Evolutionary conservation across 768 basidiomycete species (phyloP).

Genomic region (Lactarius psammicola): DNA sequence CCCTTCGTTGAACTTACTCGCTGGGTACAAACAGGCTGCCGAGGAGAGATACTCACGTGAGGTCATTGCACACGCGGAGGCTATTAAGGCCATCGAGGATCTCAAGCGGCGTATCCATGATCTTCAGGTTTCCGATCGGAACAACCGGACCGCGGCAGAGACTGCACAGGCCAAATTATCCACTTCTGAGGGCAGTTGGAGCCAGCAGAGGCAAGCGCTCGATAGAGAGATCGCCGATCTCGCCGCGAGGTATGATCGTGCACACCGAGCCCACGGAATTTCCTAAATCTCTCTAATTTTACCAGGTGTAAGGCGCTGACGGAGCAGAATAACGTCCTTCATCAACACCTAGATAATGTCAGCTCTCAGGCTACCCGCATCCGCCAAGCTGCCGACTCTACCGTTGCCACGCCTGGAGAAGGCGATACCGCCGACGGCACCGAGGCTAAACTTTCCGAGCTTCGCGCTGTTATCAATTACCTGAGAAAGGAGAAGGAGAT

Average conservation of each 20-base stretch:
- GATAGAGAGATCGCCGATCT: slow-evolving; percentile 78
- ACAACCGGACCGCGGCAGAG: slow-evolving; percentile 60
- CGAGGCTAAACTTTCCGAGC: slow-evolving; percentile 66
- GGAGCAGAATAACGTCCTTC: slow-evolving; percentile 72
- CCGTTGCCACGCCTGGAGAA: slow-evolving; percentile 44
- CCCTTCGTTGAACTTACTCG: slow-evolving; percentile 7
- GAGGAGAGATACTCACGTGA: slow-evolving; percentile 81
- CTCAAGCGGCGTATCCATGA: slow-evolving; percentile 61
- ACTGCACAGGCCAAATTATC: slow-evolving; percentile 72
- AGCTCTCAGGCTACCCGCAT: slow-evolving; percentile 83
- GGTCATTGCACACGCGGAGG: slow-evolving; percentile 81
- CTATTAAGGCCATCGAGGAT: slow-evolving; percentile 66
- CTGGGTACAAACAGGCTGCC: slow-evolving; percentile 48
- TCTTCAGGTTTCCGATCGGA: slow-evolving; percentile 53
- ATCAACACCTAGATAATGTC: slow-evolving; percentile 82
- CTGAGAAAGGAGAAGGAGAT: slow-evolving; percentile 91
- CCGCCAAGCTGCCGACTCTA: slow-evolving; percentile 57
- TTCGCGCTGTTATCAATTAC: slow-evolving; percentile 77
- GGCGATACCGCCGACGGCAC: slow-evolving; percentile 48
- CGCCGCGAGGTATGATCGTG: slow-evolving; percentile 54
- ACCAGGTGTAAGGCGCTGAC: slow-evolving; percentile 68
- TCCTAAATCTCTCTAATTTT: neutral
- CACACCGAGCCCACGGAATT: neutral
- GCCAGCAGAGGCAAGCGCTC: slow-evolving; percentile 69
- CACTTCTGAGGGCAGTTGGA: slow-evolving; percentile 77